Percentiles rank a stretch among this genome's conserved stretches.
These are phyloP conservation scores for Saccharomycopsis guyanensis DNA, from an alignment of 805 yeast genomes.

Conservation along the genomic window DNA sequence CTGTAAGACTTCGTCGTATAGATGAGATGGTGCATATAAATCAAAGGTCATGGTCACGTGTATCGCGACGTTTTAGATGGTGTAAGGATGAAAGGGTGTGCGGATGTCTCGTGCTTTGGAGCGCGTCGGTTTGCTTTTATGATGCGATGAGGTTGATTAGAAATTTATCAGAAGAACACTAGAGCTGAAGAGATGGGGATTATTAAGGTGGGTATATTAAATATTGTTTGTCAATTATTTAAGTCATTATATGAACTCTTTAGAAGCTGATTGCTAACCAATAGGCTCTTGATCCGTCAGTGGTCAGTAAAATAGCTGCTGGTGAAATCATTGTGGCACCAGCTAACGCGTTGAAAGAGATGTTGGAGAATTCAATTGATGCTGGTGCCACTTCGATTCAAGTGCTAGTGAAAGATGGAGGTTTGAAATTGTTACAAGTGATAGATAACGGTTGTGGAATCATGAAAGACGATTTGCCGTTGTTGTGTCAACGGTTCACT, in stretches of 20 bases:
- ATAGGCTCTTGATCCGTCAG: conserved; percentile 54
- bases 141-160: no score
- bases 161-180: no score
- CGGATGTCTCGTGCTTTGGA: no score
- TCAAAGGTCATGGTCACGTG: no score
- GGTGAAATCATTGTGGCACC: conserved; percentile 95
- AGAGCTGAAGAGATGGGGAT: no score
- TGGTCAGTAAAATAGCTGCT: conserved; percentile 89
- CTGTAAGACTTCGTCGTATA: background rate
- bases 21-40: no score
- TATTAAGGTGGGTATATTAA: conserved; percentile 17
- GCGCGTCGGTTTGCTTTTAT: no score
- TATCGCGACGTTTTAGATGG: no score
- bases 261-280: no score
- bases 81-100: no score
- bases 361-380: conserved; percentile 88
- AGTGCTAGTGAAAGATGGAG: conserved; percentile 84
- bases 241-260: no score
- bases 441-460: conserved; percentile 90
- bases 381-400: conserved; percentile 73
- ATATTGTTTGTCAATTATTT: no score
- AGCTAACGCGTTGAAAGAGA: conserved; percentile 86
- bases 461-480: conserved; percentile 55
- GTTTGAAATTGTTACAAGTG: conserved; percentile 75
- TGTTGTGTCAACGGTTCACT: conserved; percentile 87